These are phyloP conservation scores for Phytophthora palmivora DNA, from an alignment of 352 stramenopile species.

Conservation along the genomic window DNA sequence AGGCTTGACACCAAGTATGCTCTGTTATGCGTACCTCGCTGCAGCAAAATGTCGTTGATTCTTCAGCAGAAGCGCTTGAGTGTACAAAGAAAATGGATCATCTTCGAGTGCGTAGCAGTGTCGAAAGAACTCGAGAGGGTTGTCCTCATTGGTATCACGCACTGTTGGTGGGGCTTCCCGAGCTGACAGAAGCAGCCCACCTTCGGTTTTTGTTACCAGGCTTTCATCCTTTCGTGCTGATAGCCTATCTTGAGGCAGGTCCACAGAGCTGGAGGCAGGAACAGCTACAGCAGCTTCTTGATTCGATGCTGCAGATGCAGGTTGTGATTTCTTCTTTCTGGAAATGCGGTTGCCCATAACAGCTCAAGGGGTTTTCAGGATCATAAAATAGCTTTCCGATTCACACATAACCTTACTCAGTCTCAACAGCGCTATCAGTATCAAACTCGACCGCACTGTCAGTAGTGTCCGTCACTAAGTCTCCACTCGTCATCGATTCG, in stretches of 20 bases:
- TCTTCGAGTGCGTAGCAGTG: slow-evolving; percentile 23
- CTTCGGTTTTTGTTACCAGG: slow-evolving; percentile 1
- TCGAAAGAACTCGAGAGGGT: slow-evolving; percentile 40
- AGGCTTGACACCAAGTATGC: too few species aligned
- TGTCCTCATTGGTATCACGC: slow-evolving; percentile 13
- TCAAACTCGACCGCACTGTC: slow-evolving; percentile 27
- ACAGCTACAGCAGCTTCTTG: neutral
- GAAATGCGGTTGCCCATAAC: slow-evolving; percentile 39
- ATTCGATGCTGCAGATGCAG: neutral
- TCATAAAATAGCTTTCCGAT: slow-evolving; percentile 29
- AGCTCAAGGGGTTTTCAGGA: neutral
- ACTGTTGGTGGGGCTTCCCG: slow-evolving; percentile 18
- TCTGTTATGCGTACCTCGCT: slow-evolving; percentile 33
- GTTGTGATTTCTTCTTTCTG: slow-evolving; percentile 14
- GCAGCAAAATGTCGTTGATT: slow-evolving; percentile 39
- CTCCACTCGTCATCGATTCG: slow-evolving; percentile 20
- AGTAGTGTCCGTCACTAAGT: slow-evolving; percentile 22
- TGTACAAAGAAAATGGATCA: slow-evolving; percentile 46
- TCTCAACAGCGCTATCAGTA: slow-evolving; percentile 25
- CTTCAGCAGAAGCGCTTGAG: slow-evolving; percentile 54
- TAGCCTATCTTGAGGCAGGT: neutral
- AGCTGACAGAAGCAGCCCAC: slow-evolving; percentile 3
- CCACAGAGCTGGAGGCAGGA: neutral
- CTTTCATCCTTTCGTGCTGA: neutral
- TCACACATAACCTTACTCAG: slow-evolving; percentile 12